Base-by-base conservation (phyloP, 768 basidiomycete genomes). In the Boletus pseudo-olivaceus region DNA sequence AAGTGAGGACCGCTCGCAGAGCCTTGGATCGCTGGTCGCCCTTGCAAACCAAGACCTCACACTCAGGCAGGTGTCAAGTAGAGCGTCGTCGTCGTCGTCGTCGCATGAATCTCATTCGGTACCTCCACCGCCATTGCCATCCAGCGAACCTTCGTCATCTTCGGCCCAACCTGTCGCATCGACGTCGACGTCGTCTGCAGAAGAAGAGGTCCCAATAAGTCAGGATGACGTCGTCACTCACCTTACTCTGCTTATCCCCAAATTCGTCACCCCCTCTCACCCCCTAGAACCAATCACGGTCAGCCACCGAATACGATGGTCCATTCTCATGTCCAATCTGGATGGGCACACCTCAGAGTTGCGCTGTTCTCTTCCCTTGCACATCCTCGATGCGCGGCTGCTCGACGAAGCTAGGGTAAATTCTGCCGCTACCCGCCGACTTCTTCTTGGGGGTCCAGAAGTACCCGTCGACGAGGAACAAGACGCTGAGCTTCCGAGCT, bases 301-400 rank as follows among this genome's bases (percentile, higher is more conserved):
- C 20, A 77, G 77, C 2, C 92, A 98, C 72, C 85, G 88, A 46
- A 80, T 98, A 61, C 81, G 87, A 37, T 91, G 90, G 90, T 81
- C 69, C 15, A 87, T 92, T 57, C 75, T 85, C 49, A 87, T 95
- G 64, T 78, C 78, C 58, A 98, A 98, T 67, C 77, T 78, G 7
- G 96, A 98, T 66, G 94, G 94, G 0, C 96, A 98, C 67, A 87
- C 85, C 3, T 95, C 93, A 9, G 93, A 98, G 69, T 78, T 98
- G n/a, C 85, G 94, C 15, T 98, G 96, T 70, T 93, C 93, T 1
- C 78, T 98, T 6, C 96, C 96, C 0, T 72, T 98, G 33, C 83
- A 90, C 64, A 78, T 98, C 45, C 85, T 98, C 23, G 87, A 94
- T 59, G 67, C 80, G 54, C 76, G 81, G 12, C 73, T 96, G 1